These are phyloP conservation scores for Phytophthora fragariae DNA, from an alignment of 352 stramenopile genomes.

Conservation along the genomic window DNA sequence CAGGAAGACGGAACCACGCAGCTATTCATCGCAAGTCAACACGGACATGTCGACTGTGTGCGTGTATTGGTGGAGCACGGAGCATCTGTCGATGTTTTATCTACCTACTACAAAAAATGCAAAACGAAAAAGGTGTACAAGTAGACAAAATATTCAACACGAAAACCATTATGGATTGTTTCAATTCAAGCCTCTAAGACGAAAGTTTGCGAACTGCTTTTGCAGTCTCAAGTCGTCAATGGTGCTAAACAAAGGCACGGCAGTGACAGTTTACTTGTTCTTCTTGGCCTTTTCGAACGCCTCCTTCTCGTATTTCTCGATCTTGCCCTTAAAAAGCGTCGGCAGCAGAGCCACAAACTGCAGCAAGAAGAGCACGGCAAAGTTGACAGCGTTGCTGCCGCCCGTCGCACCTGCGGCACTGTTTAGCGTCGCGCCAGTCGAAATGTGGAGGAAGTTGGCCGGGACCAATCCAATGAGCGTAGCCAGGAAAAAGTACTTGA, in stretches of 20 bases:
- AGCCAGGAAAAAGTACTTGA: slow-evolving; percentile 87
- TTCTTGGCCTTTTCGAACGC: slow-evolving; percentile 80
- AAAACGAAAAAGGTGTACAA: background rate
- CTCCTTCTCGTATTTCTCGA: slow-evolving; percentile 83
- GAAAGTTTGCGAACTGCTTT: background rate
- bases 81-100: background rate
- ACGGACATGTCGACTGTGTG: background rate
- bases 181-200: background rate
- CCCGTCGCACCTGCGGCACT: slow-evolving; percentile 61
- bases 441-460: slow-evolving; percentile 89
- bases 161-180: background rate
- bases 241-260: background rate
- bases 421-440: slow-evolving; percentile 82
- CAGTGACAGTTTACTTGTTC: slow-evolving; percentile 29
- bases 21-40: background rate
- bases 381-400: slow-evolving; percentile 81
- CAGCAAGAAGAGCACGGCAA: slow-evolving; percentile 83
- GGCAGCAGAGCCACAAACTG: slow-evolving; percentile 86
- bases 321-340: slow-evolving; percentile 89
- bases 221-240: background rate
- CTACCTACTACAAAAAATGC: background rate
- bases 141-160: background rate
- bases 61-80: background rate
- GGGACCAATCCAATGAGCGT: slow-evolving; percentile 85
- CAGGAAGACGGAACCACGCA: background rate